phyloP scores from a whole-genome alignment of 2,329 filamentous ascomycete species.

The Aspergillus udagawae region DNA sequence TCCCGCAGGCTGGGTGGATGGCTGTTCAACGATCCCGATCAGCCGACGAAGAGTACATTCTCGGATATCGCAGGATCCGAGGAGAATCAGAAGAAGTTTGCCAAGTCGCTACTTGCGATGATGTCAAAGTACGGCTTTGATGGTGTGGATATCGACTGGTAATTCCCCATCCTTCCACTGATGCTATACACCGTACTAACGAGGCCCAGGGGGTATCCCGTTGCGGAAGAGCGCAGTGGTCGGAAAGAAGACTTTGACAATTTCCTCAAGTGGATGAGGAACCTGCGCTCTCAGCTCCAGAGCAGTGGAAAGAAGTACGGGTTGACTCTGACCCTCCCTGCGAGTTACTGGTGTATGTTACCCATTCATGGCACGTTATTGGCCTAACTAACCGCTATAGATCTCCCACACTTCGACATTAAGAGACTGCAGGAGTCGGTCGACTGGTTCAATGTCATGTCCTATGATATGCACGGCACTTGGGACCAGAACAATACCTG shows the following conservation, averaged over 20 bases:
- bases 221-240: background rate
- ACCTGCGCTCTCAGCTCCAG: background rate
- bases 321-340: conserved; percentile 12
- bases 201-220: conserved; percentile 1
- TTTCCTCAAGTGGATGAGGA: background rate
- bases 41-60: too few species aligned
- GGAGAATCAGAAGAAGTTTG: conserved; percentile 3
- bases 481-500: conserved; percentile 14
- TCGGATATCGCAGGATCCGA: too few species aligned
- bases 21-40: too few species aligned
- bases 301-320: background rate
- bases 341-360: conserved; percentile 15
- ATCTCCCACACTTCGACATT: conserved; percentile 29
- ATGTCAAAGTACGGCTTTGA: conserved; percentile 10
- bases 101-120: background rate
- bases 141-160: conserved; percentile 13
- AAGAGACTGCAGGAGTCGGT: conserved; percentile 1
- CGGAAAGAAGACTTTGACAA: conserved; percentile 3
- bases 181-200: too few species aligned
- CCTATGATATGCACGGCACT: conserved; percentile 15
- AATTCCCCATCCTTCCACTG: too few species aligned
- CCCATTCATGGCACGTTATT: background rate
- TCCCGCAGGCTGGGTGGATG: too few species aligned
- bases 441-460: conserved; percentile 16
- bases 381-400: background rate